Base-by-base conservation (phyloP, 1,284 basidiomycete genomes). In the Tilletia horrida region DNA sequence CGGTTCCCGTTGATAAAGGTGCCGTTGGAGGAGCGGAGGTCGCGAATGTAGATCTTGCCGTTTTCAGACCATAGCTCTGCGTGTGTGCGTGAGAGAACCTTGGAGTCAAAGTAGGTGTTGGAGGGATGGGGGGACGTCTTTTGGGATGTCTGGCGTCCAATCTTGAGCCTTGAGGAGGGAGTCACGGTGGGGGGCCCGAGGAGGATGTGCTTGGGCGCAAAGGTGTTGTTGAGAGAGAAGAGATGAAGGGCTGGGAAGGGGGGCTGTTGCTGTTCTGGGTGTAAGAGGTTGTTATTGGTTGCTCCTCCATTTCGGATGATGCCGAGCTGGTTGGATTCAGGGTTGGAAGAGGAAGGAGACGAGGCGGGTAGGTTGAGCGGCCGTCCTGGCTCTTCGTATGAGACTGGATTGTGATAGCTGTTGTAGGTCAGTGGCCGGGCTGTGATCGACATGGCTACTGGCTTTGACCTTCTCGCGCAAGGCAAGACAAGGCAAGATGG, bases 51-150 rank as follows among this genome's bases (percentile, higher is more conserved):
- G 82, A 97, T 94, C 91, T 95, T 71, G 66, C 88, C 88, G 66
- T 84, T 86, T 73, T 96, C 92, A 83, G 92, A 90, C 95, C 95
- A 99, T 9, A 99, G 91, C 84, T 99, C 94, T 23, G 95, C 96
- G 82, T 98, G 96, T 84, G 92, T 91, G 70, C 95, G 85, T 76
- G 91, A 93, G 71, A 99, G 86, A 1, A 97, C 95, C 83, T 99
- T 97, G 64, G 90, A 91, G 85, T 98, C 95, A 81, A 98, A 97
- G 84, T 91, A 98, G n/a, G 93, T 95, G 80, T 98, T 98, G 77
- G 90, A 86, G 77, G 96, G 93, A 18, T 90, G 92, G 6, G 96
- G 96, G 29, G 91, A 88, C 0, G 93, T 97, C 86, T 97, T 97
- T 70, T 90, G 90, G 82, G 95, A 97, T 25, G 94, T 98, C 84